A percentile compares a stretch with the other conserved stretches of the same genome.
Conservation (phyloP, 2,329 filamentous ascomycete species). For the Colletotrichum sp. region DNA sequence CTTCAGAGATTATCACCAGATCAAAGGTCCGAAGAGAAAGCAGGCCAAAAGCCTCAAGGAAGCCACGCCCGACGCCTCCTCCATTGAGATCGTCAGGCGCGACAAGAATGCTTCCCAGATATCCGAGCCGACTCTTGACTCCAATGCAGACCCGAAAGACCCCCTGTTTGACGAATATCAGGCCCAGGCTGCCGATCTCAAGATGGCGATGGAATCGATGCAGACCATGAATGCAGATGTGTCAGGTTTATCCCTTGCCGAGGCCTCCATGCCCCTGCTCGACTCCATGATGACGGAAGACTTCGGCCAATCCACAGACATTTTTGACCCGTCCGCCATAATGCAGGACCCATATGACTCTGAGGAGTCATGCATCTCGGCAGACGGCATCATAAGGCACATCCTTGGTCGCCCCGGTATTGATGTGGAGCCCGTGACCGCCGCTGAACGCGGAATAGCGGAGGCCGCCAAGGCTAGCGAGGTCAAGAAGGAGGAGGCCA, state of each 20-base stretch:
- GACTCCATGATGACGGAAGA: not conserved
- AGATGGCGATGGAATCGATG: not conserved
- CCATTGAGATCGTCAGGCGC: not conserved
- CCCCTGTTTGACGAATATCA: not conserved
- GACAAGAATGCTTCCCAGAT: not conserved
- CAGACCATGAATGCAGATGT: not conserved
- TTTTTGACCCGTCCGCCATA: not conserved
- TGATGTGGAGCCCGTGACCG: not conserved
- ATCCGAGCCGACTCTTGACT: not conserved
- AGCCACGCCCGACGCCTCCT: not conserved
- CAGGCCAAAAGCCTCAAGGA: not conserved
- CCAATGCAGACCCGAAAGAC: not conserved
- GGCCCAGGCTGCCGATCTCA: not conserved
- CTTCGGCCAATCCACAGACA: not conserved
- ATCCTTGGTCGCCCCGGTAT: not conserved
- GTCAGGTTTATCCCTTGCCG: not conserved
- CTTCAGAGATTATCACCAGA: not conserved
- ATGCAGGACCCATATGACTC: not conserved
- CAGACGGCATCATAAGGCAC: not conserved
- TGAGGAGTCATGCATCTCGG: not conserved
- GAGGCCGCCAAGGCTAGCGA: not conserved
- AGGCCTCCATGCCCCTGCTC: not conserved
- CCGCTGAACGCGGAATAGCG: not conserved
- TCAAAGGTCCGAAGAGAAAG: not conserved
- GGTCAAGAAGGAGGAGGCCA: not conserved